These are phyloP conservation scores for Colletotrichum sublineola DNA, from an alignment of 2,329 filamentous ascomycete genomes.

Conservation along the genomic window DNA sequence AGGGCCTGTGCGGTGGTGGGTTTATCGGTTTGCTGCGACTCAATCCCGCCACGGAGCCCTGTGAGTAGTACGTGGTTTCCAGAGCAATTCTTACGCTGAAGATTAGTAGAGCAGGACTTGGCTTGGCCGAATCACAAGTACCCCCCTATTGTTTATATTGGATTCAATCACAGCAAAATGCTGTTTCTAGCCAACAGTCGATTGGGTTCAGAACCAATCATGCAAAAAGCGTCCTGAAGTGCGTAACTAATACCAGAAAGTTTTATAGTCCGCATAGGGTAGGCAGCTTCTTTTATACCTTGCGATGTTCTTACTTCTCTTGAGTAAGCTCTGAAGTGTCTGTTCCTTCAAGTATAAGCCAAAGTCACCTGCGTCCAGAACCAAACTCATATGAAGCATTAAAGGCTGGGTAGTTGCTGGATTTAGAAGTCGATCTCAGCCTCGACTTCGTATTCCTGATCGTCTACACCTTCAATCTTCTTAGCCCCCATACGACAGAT, in stretches of 20 bases:
- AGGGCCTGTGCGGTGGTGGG: conserved; percentile 20
- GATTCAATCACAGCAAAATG: neutral
- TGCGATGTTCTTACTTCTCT: neutral
- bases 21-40: conserved; percentile 2
- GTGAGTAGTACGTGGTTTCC: conserved; percentile 6
- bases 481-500: conserved; percentile 92
- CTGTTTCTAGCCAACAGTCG: neutral
- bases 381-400: too few species aligned
- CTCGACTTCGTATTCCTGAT: conserved; percentile 67
- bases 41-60: conserved; percentile 20
- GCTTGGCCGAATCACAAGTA: neutral
- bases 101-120: neutral
- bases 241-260: neutral
- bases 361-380: neutral
- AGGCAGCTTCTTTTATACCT: neutral
- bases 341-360: neutral
- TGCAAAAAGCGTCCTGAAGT: neutral
- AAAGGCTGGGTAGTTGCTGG: neutral
- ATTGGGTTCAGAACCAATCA: neutral
- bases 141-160: neutral
- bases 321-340: neutral
- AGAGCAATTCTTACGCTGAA: neutral
- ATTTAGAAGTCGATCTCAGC: conserved; percentile 60
- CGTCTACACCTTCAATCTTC: conserved; percentile 67
- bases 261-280: neutral